phyloP scores from a whole-genome alignment of 139 green algal species.

The Mychonastes homosphaera region DNA sequence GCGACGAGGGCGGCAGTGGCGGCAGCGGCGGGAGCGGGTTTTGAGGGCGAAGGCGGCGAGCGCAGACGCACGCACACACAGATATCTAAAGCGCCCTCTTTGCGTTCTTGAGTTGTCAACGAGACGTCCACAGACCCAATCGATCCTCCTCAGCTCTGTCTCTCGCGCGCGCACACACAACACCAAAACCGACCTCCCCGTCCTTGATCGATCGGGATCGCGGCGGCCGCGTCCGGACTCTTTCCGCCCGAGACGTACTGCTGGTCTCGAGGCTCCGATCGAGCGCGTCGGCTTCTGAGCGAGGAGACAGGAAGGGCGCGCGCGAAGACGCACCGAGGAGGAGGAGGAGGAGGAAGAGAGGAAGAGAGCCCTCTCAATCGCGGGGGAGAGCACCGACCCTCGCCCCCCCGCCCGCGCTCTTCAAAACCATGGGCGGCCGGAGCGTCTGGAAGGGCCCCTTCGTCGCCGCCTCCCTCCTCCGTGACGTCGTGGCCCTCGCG shows the following conservation, averaged over 20 bases:
- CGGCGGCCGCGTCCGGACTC: no score
- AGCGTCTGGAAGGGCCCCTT: constrained; percentile 47
- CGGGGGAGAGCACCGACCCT: neutral
- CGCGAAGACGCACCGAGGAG: neutral
- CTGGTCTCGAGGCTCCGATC: no score
- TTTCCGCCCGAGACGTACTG: no score
- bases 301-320: neutral
- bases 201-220: no score
- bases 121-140: no score
- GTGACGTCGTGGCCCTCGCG: constrained; percentile 35
- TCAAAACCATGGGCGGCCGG: constrained; percentile 11
- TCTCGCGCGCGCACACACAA: no score
- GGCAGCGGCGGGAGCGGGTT: neutral
- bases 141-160: no score
- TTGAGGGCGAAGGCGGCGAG: neutral
- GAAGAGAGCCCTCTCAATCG: neutral
- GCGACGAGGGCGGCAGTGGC: constrained; percentile 18
- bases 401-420: neutral
- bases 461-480: constrained; percentile 36
- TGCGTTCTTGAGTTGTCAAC: no score
- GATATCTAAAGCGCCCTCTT: neutral
- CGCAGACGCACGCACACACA: neutral
- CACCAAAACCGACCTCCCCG: no score
- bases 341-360: constrained; percentile 3
- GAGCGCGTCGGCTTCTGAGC: neutral